These are phyloP conservation scores for Jaapia argillacea DNA, from an alignment of 768 basidiomycete species.

Conservation along the genomic window DNA sequence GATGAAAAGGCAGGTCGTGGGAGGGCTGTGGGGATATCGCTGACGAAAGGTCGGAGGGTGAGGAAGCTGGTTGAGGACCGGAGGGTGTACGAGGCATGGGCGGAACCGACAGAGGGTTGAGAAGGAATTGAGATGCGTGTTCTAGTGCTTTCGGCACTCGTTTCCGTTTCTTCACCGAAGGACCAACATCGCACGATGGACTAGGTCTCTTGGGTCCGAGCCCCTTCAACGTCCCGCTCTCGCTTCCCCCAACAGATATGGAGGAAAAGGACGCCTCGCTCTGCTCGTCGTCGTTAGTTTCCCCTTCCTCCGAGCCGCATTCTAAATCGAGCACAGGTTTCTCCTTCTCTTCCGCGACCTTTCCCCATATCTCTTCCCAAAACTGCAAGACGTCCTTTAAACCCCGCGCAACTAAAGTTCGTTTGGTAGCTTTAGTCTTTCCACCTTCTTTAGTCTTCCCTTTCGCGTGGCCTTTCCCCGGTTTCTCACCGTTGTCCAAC, in stretches of 20 bases:
- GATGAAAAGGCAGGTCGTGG: slow-evolving; percentile 37
- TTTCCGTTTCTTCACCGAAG: slow-evolving; percentile 23
- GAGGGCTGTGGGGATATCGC: slow-evolving; percentile 1
- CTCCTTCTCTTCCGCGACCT: slow-evolving; percentile 24
- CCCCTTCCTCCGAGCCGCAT: slow-evolving; percentile 4
- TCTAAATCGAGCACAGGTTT: slow-evolving; percentile 30
- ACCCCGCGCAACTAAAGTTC: slow-evolving; percentile 56
- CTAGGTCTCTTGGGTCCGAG: not conserved
- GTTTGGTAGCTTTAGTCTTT: slow-evolving; percentile 50
- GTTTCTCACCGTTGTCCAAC: slow-evolving; percentile 45
- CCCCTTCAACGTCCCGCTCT: slow-evolving; percentile 3
- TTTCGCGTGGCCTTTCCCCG: slow-evolving; percentile 22
- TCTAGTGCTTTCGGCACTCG: slow-evolving; percentile 22
- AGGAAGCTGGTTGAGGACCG: slow-evolving; percentile 7
- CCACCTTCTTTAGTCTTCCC: slow-evolving; percentile 25
- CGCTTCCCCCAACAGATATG: slow-evolving; percentile 5
- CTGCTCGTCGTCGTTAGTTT: not conserved
- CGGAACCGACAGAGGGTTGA: slow-evolving; percentile 34
- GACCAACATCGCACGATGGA: not conserved
- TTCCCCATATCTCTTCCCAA: slow-evolving; percentile 50
- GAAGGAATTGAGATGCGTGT: slow-evolving; percentile 44
- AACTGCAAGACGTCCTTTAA: slow-evolving; percentile 63
- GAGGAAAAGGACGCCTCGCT: not conserved
- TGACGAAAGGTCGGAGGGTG: not conserved
- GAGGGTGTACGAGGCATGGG: not conserved